Evolutionary conservation across 306 rosid genomes (phyloP), one percentile per base, ranked within the genome.

Genomic region (Quercus aquifolioides): DNA sequence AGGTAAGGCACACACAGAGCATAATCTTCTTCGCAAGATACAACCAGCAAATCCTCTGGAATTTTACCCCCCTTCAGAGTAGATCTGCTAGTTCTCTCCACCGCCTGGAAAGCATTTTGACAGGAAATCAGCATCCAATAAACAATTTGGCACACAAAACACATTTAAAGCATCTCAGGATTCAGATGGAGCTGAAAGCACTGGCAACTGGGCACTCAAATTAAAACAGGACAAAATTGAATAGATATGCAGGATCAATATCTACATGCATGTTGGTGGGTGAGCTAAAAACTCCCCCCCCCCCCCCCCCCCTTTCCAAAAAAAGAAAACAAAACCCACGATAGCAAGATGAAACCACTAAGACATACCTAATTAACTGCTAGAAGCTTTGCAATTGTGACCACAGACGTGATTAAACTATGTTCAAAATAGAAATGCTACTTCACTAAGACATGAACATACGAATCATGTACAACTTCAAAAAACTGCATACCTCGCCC

Each of bases 11-110:
- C 76, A 63, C 96, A 95, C 28, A 82, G 69, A 74, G 76, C 85
- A 73, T 88, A 91, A 86, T 96, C 99, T 79, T 95, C 97, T 87
- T 93, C 99, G 59, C 96, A 91, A 15, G 99, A 93, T 52, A 95
- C 80, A 81, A 95, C 85, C 85, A 96, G 87, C 38, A 96, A 85
- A 87, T 90, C 90, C 76, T 91, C 96, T 55, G 88, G 88, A 82
- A 84, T 65, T 74, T 84, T 85, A 64, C 82, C 86, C 60, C 83
- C 91, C 75, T 90, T 88, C 84, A 89, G 31, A 76, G 55, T 67
- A 59, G 90, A 90, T 79, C 90, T 83, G 74, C 98, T 85, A 19
- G 87, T 81, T 82, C 92, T 91, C 92, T 89, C 96, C 67, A 90
- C 81, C 0, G 87, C 92, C 99, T 95, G 77, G 52, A 20, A 55